These are phyloP conservation scores for Naganishia onofrii DNA, from an alignment of 768 basidiomycete genomes.

Conservation along the genomic window DNA sequence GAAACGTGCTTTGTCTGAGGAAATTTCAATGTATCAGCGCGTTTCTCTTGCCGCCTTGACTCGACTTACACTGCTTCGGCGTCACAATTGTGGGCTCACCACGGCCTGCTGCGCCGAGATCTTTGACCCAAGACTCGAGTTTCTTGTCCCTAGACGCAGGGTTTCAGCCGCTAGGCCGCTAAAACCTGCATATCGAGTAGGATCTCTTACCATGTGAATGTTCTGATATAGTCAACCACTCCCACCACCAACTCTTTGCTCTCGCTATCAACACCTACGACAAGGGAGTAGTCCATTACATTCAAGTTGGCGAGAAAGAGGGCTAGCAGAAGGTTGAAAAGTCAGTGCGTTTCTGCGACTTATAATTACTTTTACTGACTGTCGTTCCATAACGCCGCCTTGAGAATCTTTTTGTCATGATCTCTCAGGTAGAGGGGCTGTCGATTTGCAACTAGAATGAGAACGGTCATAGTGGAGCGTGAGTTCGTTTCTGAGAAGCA, in stretches of 20 bases:
- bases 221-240: conserved; percentile 75
- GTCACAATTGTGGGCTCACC: conserved; percentile 97
- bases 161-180: not conserved
- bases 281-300: conserved; percentile 88
- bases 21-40: not conserved
- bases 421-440: conserved; percentile 93
- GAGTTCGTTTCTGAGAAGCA: not conserved
- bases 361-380: conserved; percentile 50
- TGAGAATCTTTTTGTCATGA: conserved; percentile 86
- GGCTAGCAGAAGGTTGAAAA: conserved; percentile 45
- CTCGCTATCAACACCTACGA: conserved; percentile 87
- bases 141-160: conserved; percentile 79
- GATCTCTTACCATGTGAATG: conserved; percentile 41
- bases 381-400: conserved; percentile 88
- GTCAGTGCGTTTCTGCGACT: not conserved
- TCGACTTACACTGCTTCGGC: conserved; percentile 77
- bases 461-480: conserved; percentile 30
- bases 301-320: conserved; percentile 91
- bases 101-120: conserved; percentile 73
- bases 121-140: conserved; percentile 96
- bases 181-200: not conserved
- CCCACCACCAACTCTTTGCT: conserved; percentile 91
- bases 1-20: conserved; percentile 49
- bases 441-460: conserved; percentile 67
- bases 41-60: not conserved